Evolutionary conservation across 2,329 filamentous ascomycete species (phyloP), one percentile per base, ranked within the genome.

Genomic region (Lecanosticta acicola): DNA sequence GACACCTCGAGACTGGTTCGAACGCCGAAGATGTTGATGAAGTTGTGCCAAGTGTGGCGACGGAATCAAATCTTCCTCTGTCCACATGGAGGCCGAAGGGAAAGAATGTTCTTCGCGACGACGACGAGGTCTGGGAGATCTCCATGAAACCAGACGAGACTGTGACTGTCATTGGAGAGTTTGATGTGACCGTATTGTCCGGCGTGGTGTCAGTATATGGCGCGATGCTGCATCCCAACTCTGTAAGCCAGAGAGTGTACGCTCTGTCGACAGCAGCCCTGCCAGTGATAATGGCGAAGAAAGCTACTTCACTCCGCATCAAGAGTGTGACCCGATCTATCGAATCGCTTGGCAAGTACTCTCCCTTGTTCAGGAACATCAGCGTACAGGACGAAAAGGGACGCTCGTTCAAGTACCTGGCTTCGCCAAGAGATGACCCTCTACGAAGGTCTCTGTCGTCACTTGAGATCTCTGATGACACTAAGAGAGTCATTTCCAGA

Each of bases 211-310:
- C 78, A 1, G 64, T 91, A 19, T 76, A 80, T 11, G 85, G 86
- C 13, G 80, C 84, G 4, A 77, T 73, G 4, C 62, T 91, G 3
- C 69, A 76, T 52, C 51, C 59, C 9, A 39, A 47, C 9, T 49
- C 55, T n/a, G 55, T 57, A 9, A n/a, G 40, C 5, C 54, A 60
- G 17, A 81, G 77, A 71, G 72, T 87, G 13, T 80, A 79, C 62
- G 83, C 84, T 13, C 79, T 85, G 1, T 75, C 77, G 34, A 86
- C 82, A 32, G 80, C 87, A 59, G 80, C 85, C 1, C 65, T 91
- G 1, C 84, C 84, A 1, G 78, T 84, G 0, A 72, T 91, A 26
- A 69, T 78, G 38, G 80, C 58, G 11, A 50, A 56, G 18, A 54
- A 51, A 21, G 61, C 63, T 19, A 66, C 61, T 11, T 61, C 86